Percentiles rank a stretch among this genome's conserved stretches.
These are phyloP conservation scores for Pneumocystis wakefieldiae DNA, from an alignment of 1,139 yeast genomes.

Conservation along the genomic window DNA sequence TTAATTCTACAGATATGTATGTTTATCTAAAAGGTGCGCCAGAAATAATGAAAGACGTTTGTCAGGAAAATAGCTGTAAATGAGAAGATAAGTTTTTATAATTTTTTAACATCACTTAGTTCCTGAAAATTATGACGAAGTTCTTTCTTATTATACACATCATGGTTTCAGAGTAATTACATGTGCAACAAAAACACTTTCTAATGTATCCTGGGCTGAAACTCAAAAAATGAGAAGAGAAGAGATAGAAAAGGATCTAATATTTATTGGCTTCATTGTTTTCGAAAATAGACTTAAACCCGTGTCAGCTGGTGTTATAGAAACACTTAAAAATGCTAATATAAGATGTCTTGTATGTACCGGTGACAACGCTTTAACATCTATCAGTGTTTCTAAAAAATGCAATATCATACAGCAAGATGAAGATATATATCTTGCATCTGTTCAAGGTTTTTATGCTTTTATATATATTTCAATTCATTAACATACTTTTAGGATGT, in stretches of 20 bases:
- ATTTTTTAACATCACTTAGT: slow-evolving; percentile 19
- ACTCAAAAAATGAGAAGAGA: slow-evolving; percentile 37
- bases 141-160: slow-evolving; percentile 74
- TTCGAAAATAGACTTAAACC: slow-evolving; percentile 81
- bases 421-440: slow-evolving; percentile 50
- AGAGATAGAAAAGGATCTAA: slow-evolving; percentile 49
- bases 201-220: slow-evolving; percentile 29
- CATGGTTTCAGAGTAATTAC: slow-evolving; percentile 92
- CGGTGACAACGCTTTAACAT: slow-evolving; percentile 89
- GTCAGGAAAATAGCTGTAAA: slow-evolving; percentile 39
- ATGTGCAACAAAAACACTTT: slow-evolving; percentile 54
- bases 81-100: background rate
- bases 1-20: slow-evolving; percentile 21
- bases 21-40: slow-evolving; percentile 93
- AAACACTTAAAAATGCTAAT: slow-evolving; percentile 45
- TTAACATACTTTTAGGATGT: background rate
- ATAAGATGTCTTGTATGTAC: slow-evolving; percentile 91
- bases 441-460: slow-evolving; percentile 28
- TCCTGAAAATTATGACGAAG: slow-evolving; percentile 59
- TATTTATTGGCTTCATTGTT: slow-evolving; percentile 72
- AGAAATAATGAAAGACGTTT: slow-evolving; percentile 74
- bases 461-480: background rate
- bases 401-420: slow-evolving; percentile 45
- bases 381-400: slow-evolving; percentile 81
- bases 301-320: slow-evolving; percentile 47